Evolutionary conservation across 805 yeast species (phyloP), one percentile per base, ranked within the genome.

Genomic region (Cyberlindnera americana): DNA sequence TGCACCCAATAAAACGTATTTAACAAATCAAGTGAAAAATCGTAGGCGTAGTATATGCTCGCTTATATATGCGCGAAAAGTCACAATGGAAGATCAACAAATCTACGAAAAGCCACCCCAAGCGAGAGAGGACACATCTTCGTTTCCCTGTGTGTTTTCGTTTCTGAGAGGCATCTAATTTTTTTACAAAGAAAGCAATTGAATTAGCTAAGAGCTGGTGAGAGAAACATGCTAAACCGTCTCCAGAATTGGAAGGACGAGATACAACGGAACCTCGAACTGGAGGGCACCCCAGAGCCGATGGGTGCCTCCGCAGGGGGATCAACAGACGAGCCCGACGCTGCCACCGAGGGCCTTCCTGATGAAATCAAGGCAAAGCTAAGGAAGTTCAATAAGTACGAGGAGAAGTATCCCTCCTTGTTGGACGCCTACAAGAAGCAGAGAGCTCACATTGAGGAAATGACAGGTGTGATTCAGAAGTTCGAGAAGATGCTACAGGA

Each of bases 341-440:
- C 27, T 3, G 36, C 27, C 19, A 27, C 38, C 7, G 41, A 39
- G 14, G 36, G 17, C 13, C 38, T 83, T 24, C 77, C 87, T 0
- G 71, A 73, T 3, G 77, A 73, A 5, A 62, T 88, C 14, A 72
- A 74, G 43, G 62, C 78, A 6, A 83, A 81, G 53, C 61, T 89
- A 60, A 72, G 73, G 40, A 90, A 87, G 64, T 86, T 84, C 54
- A 77, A 73, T 41, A 89, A 88, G 59, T 91, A 90, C 60, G 98
- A 91, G 59, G 83, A 83, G 36, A 89, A 88, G 59, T 91, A 93
- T 57, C 99, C 99, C 0, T 65, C 78, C 30, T 66, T 91, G 13
- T 70, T 89, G 36, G 83, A 83, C 31, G 96, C 98, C 0, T 93
- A 87, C 64, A 85, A 88, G 55, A 66, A 72, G 1, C 96, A 90